Evolutionary conservation across 2,329 filamentous ascomycete species (phyloP).

Genomic region (Pezizomycotina sp.): DNA sequence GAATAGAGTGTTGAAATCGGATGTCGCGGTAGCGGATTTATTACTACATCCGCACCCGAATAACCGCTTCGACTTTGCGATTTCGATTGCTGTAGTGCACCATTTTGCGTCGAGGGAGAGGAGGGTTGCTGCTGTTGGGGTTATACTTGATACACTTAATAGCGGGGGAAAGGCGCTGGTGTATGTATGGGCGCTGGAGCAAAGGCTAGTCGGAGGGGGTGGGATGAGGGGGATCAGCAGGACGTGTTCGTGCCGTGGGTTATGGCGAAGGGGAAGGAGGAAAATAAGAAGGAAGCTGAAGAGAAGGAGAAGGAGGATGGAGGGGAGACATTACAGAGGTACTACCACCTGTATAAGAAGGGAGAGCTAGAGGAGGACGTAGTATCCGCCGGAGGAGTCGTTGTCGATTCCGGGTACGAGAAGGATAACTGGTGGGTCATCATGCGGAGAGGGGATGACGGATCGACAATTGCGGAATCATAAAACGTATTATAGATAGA

Average conservation of each 20-base stretch:
- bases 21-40: conserved; percentile 63
- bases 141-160: conserved; percentile 51
- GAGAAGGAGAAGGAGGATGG: conserved; percentile 25
- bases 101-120: conserved; percentile 68
- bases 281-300: not conserved
- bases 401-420: conserved; percentile 75
- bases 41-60: conserved; percentile 63
- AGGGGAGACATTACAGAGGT: conserved; percentile 55
- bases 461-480: too few species aligned
- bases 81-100: conserved; percentile 87
- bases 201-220: conserved; percentile 73
- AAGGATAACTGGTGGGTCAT: conserved; percentile 98
- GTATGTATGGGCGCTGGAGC: conserved; percentile 93
- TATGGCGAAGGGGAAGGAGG: conserved; percentile 31
- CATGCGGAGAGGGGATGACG: too few species aligned
- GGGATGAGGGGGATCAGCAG: conserved; percentile 68
- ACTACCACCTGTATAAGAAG: conserved; percentile 81
- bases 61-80: conserved; percentile 61
- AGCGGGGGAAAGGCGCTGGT: conserved; percentile 44
- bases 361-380: conserved; percentile 78
- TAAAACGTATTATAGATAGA: too few species aligned
- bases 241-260: conserved; percentile 97
- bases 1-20: conserved; percentile 43
- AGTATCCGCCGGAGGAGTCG: conserved; percentile 51
- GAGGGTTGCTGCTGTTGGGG: conserved; percentile 53